phyloP scores from a whole-genome alignment of 2,329 filamentous ascomycete species.

The Aureobasidium sp. region DNA sequence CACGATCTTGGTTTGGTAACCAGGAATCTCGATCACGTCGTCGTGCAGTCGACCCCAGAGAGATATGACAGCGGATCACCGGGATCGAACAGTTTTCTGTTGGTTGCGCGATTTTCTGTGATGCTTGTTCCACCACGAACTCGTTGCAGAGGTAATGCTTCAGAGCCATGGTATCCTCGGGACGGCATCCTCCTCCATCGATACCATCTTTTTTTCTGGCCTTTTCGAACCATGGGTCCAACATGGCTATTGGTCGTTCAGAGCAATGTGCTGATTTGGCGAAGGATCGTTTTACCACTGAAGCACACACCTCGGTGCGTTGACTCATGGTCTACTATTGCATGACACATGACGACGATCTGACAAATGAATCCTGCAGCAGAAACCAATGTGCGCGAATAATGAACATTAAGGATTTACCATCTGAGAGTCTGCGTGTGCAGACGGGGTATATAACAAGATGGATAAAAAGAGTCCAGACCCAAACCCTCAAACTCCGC shows the following conservation, averaged over 20 bases:
- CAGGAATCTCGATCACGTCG: not conserved
- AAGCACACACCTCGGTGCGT: not conserved
- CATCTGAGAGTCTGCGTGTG: not conserved
- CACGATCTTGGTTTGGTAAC: not conserved
- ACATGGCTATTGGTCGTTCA: not conserved
- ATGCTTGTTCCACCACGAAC: not conserved
- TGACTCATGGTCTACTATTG: not conserved
- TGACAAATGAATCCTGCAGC: not conserved
- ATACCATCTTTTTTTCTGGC: too few species aligned
- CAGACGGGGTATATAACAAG: slow-evolving; percentile 1
- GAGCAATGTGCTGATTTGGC: too few species aligned
- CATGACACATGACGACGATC: not conserved
- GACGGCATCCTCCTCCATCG: not conserved
- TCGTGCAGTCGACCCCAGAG: not conserved
- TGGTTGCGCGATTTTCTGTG: not conserved
- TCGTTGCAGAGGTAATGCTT: not conserved
- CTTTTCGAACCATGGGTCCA: not conserved
- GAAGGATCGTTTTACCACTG: not conserved
- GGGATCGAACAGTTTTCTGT: not conserved
- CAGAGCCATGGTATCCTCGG: not conserved
- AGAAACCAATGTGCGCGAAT: not conserved
- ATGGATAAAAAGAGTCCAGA: not conserved
- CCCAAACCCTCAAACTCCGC: not conserved
- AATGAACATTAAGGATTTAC: not conserved
- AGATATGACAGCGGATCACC: not conserved